Conservation (phyloP, 768 basidiomycete genomes). For the Brasilioporus rufonigricans region DNA sequence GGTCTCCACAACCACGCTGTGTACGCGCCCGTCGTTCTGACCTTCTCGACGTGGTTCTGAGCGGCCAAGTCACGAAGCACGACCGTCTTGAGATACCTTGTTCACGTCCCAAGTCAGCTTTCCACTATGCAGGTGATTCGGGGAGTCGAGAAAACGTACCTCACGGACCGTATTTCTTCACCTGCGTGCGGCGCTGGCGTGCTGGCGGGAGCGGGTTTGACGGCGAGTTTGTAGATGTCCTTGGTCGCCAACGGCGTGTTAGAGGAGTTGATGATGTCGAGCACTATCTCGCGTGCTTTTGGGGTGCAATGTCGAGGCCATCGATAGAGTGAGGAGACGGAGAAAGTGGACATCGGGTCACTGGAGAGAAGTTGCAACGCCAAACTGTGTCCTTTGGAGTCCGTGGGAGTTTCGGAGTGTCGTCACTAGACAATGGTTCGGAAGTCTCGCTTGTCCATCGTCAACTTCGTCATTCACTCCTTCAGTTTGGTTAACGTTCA, state of each 20-base stretch:
- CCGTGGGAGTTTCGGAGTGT: too few species aligned
- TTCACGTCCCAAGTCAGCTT: not conserved
- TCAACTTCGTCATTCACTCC: too few species aligned
- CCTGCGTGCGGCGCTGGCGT: slow-evolving; percentile 39
- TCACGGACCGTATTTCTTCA: slow-evolving; percentile 54
- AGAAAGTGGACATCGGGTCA: slow-evolving; percentile 7
- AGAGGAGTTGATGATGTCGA: slow-evolving; percentile 22
- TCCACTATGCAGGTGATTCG: not conserved
- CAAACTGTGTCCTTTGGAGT: not conserved
- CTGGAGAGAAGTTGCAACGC: not conserved
- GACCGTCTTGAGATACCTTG: slow-evolving; percentile 54
- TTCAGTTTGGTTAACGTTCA: too few species aligned
- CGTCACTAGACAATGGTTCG: too few species aligned
- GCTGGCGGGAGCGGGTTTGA: slow-evolving; percentile 9
- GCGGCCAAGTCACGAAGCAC: slow-evolving; percentile 49
- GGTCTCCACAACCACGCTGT: slow-evolving; percentile 44
- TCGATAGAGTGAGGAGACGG: slow-evolving; percentile 20
- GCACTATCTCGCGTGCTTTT: slow-evolving; percentile 20
- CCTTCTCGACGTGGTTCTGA: slow-evolving; percentile 41
- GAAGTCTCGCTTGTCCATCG: too few species aligned
- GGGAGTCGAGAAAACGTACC: slow-evolving; percentile 31
- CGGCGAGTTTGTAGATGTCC: slow-evolving; percentile 25
- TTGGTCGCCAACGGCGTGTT: slow-evolving; percentile 24
- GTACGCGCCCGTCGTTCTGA: slow-evolving; percentile 32
- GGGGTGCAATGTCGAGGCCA: slow-evolving; percentile 24